phyloP scores from a whole-genome alignment of 1,284 basidiomycete genomes.

The Hemileia vastatrix region DNA sequence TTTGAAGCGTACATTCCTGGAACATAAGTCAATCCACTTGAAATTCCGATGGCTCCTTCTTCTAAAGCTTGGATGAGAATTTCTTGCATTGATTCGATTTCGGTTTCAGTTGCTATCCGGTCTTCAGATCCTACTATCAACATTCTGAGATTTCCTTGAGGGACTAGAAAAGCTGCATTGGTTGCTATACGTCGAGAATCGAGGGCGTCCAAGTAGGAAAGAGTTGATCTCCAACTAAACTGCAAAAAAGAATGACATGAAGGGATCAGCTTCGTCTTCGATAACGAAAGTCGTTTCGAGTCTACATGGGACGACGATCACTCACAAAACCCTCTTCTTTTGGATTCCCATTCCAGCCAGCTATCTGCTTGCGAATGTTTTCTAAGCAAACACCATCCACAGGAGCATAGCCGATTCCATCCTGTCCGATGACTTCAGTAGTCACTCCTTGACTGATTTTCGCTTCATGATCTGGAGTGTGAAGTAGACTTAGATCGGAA shows the following conservation, averaged over 20 bases:
- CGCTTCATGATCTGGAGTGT: conserved; percentile 40
- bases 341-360: conserved; percentile 46
- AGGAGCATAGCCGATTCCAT: conserved; percentile 43
- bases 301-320: too few species aligned
- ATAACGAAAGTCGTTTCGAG: too few species aligned
- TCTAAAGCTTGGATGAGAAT: conserved; percentile 36
- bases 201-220: conserved; percentile 41
- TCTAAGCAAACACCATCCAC: too few species aligned
- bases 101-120: conserved; percentile 26
- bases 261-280: too few species aligned
- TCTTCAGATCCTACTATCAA: conserved; percentile 42
- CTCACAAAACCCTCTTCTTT: conserved; percentile 39
- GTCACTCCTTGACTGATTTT: conserved; percentile 45
- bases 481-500: conserved; percentile 43
- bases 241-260: too few species aligned
- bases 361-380: conserved; percentile 43
- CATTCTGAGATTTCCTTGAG: conserved; percentile 44
- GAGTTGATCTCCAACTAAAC: conserved; percentile 37
- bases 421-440: conserved; percentile 46
- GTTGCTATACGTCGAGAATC: conserved; percentile 39
- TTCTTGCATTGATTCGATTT: conserved; percentile 35
- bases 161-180: conserved; percentile 44
- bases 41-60: conserved; percentile 46
- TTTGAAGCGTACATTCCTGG: conserved; percentile 46
- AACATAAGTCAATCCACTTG: conserved; percentile 44